Conservation (phyloP, 1,139 yeast species). For the Spathaspora jeffriesii region DNA sequence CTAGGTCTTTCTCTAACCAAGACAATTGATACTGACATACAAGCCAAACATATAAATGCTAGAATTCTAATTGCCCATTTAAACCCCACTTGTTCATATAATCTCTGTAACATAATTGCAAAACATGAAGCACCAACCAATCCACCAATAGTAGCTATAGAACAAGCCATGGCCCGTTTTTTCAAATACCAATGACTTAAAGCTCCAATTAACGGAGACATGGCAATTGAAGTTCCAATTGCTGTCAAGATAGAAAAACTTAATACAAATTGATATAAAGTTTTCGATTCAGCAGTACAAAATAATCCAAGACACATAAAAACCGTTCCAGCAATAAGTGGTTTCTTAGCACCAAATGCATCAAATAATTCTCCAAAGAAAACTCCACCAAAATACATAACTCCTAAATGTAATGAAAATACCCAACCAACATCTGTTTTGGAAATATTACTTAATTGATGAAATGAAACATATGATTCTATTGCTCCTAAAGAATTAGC, state of each 20-base stretch:
- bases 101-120: constrained; percentile 52
- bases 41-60: constrained; percentile 48
- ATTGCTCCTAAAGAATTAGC: constrained; percentile 61
- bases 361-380: constrained; percentile 67
- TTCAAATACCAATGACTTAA: constrained; percentile 63
- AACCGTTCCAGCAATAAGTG: constrained; percentile 47
- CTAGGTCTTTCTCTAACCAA: constrained; percentile 49
- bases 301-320: constrained; percentile 50
- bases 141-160: constrained; percentile 63
- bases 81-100: constrained; percentile 51
- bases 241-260: constrained; percentile 60
- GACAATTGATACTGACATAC: constrained; percentile 34
- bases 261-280: constrained; percentile 59
- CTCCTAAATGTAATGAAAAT: constrained; percentile 56
- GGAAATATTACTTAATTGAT: constrained; percentile 46
- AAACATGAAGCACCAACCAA: constrained; percentile 62
- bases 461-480: constrained; percentile 53
- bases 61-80: constrained; percentile 63
- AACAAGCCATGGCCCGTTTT: constrained; percentile 56
- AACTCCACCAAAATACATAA: constrained; percentile 59
- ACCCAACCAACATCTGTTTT: constrained; percentile 61
- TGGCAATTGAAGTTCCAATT: constrained; percentile 54
- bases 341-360: constrained; percentile 48
- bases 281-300: constrained; percentile 51
- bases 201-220: constrained; percentile 60